phyloP scores from a whole-genome alignment of 139 green algal species.

The Picochlorum sp. region DNA sequence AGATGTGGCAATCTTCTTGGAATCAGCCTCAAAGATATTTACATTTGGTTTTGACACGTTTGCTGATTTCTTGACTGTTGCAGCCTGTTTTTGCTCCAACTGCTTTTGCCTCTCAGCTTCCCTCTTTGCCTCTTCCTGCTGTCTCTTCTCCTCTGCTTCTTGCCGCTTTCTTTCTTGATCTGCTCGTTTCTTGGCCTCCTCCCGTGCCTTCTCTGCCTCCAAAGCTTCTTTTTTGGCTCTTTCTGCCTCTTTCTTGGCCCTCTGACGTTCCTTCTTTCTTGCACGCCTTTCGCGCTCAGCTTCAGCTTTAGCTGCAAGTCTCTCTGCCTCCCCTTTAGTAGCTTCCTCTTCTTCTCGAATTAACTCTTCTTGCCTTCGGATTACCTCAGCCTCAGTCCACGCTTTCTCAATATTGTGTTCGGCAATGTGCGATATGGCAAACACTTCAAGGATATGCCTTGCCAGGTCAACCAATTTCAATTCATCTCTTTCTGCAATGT shows the following conservation, averaged over 20 bases:
- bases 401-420: slow-evolving; percentile 66
- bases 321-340: slow-evolving; percentile 43
- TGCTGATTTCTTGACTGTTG: background rate
- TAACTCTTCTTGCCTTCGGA: slow-evolving; percentile 79
- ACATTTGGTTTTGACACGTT: slow-evolving; percentile 1
- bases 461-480: slow-evolving; percentile 82
- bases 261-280: slow-evolving; percentile 58
- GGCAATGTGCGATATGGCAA: slow-evolving; percentile 67
- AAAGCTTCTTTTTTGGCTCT: slow-evolving; percentile 29
- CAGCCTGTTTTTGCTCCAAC: background rate
- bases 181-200: slow-evolving; percentile 6
- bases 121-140: slow-evolving; percentile 19
- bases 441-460: slow-evolving; percentile 82
- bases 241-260: slow-evolving; percentile 48
- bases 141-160: slow-evolving; percentile 21
- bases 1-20: background rate
- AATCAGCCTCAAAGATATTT: background rate
- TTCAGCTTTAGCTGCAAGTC: slow-evolving; percentile 38
- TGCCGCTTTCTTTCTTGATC: slow-evolving; percentile 4
- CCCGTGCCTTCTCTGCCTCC: slow-evolving; percentile 16
- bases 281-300: slow-evolving; percentile 53
- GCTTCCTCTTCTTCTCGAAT: slow-evolving; percentile 84
- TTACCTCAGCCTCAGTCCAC: slow-evolving; percentile 70
- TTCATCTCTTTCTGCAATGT: slow-evolving; percentile 83
- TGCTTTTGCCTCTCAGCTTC: slow-evolving; percentile 1